Percentiles rank a stretch among this genome's conserved stretches.
Conservation (phyloP, 1,284 basidiomycete species). For the Heterobasidion parviporum region DNA sequence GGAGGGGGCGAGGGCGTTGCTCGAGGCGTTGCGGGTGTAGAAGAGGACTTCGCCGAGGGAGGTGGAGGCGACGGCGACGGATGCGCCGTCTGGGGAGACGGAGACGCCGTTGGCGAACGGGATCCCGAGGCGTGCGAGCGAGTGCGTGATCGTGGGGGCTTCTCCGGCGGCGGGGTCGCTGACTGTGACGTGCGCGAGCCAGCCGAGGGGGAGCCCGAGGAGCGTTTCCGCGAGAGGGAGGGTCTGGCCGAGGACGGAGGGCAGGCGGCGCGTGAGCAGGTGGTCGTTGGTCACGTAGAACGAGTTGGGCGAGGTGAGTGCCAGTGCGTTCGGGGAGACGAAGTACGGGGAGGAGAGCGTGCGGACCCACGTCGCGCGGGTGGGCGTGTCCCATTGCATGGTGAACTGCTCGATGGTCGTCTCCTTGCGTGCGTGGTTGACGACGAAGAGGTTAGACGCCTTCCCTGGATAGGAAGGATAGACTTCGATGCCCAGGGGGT, state of each 20-base stretch:
- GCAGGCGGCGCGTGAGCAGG: constrained; percentile 53
- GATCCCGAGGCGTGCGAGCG: constrained; percentile 35
- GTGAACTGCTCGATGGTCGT: constrained; percentile 60
- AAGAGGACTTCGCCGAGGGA: constrained; percentile 37
- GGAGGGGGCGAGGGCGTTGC: constrained; percentile 30
- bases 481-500: constrained; percentile 47
- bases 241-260: constrained; percentile 34
- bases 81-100: constrained; percentile 37
- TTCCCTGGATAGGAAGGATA: constrained; percentile 37
- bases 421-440: constrained; percentile 52
- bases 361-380: constrained; percentile 40
- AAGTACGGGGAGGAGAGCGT: constrained; percentile 50
- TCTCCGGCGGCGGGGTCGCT: constrained; percentile 16
- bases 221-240: constrained; percentile 48
- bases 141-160: constrained; percentile 15
- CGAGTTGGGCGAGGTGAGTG: constrained; percentile 48
- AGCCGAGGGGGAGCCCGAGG: constrained; percentile 47
- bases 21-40: constrained; percentile 36
- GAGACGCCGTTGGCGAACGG: constrained; percentile 65
- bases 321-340: constrained; percentile 55
- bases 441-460: constrained; percentile 46
- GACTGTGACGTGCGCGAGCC: constrained; percentile 47
- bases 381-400: constrained; percentile 33
- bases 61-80: constrained; percentile 51
- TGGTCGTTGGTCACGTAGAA: constrained; percentile 71